Percentiles rank a stretch among this genome's conserved stretches.
Conservation (phyloP, 495 filamentous ascomycete species). For the Daldinia grandis region DNA sequence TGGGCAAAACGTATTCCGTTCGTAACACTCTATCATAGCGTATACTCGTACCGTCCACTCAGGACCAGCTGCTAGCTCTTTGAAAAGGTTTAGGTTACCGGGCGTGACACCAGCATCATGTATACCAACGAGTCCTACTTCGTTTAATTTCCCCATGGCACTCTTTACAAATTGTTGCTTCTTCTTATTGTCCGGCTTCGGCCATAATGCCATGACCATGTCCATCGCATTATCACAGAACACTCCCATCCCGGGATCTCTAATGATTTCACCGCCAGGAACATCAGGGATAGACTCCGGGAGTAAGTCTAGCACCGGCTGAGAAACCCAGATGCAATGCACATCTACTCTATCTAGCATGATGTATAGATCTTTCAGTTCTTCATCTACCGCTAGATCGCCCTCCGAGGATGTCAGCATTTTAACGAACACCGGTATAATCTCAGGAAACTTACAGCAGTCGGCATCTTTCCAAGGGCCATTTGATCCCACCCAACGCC, state of each 20-base stretch:
- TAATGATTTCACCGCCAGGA: slow-evolving; percentile 66
- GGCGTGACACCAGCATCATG: slow-evolving; percentile 68
- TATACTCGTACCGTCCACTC: slow-evolving; percentile 66
- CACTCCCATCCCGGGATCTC: slow-evolving; percentile 66
- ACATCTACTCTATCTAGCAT: slow-evolving; percentile 74
- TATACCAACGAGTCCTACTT: slow-evolving; percentile 67
- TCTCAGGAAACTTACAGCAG: slow-evolving; percentile 58
- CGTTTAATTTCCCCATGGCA: slow-evolving; percentile 66
- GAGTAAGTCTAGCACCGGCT: slow-evolving; percentile 64
- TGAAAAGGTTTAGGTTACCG: slow-evolving; percentile 59
- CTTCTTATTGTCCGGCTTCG: slow-evolving; percentile 56
- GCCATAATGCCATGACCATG: slow-evolving; percentile 62
- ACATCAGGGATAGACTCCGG: slow-evolving; percentile 59
- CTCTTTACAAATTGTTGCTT: slow-evolving; percentile 60
- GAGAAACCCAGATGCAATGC: slow-evolving; percentile 71
- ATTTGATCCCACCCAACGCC: slow-evolving; percentile 74
- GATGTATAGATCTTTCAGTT: slow-evolving; percentile 62
- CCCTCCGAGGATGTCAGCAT: slow-evolving; percentile 47
- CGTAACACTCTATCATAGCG: slow-evolving; percentile 69
- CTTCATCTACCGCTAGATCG: slow-evolving; percentile 60
- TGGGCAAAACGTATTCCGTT: slow-evolving; percentile 67
- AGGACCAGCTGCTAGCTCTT: slow-evolving; percentile 54
- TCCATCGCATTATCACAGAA: slow-evolving; percentile 78
- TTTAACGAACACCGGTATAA: background rate
- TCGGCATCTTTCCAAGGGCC: slow-evolving; percentile 67